Percentiles rank a stretch among this genome's conserved stretches.
These are phyloP conservation scores for Francoa sonchifolia DNA, from an alignment of 441 rosid genomes.

Conservation along the genomic window DNA sequence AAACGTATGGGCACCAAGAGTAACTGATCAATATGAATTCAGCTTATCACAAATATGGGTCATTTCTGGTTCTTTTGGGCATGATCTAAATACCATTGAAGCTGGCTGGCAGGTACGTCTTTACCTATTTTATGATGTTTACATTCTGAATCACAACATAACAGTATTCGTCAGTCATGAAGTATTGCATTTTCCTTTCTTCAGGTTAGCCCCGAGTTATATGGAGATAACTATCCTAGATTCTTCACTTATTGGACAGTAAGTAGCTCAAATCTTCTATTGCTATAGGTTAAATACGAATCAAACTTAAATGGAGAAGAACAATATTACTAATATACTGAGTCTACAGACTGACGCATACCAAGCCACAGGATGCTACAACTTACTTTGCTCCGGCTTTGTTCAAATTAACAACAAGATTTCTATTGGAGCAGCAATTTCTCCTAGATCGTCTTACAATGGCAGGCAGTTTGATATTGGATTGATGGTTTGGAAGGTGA, in stretches of 20 bases:
- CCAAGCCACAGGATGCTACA: slow-evolving; percentile 66
- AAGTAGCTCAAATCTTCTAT: too few species aligned
- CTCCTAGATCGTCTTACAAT: slow-evolving; percentile 49
- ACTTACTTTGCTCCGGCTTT: slow-evolving; percentile 58
- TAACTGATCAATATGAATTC: slow-evolving; percentile 69
- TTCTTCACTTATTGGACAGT: slow-evolving; percentile 79
- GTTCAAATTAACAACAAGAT: slow-evolving; percentile 53
- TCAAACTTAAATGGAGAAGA: too few species aligned
- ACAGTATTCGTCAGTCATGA: slow-evolving; percentile 6
- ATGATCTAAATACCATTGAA: slow-evolving; percentile 95
- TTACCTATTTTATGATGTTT: too few species aligned
- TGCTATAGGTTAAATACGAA: too few species aligned
- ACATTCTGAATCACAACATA: too few species aligned
- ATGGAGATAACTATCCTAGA: slow-evolving; percentile 62
- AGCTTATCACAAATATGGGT: slow-evolving; percentile 95
- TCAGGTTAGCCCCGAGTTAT: slow-evolving; percentile 66
- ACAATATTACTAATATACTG: too few species aligned
- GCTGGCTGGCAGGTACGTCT: slow-evolving; percentile 95
- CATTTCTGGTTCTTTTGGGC: slow-evolving; percentile 80
- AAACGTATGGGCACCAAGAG: slow-evolving; percentile 87
- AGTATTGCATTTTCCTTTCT: too few species aligned
- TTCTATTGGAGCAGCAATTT: slow-evolving; percentile 64
- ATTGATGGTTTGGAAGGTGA: slow-evolving; percentile 69
- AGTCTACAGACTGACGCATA: slow-evolving; percentile 53
- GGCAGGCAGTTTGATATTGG: slow-evolving; percentile 53